Evolutionary conservation across 768 basidiomycete species (phyloP).

Genomic region (Xerocomellus intermedius): DNA sequence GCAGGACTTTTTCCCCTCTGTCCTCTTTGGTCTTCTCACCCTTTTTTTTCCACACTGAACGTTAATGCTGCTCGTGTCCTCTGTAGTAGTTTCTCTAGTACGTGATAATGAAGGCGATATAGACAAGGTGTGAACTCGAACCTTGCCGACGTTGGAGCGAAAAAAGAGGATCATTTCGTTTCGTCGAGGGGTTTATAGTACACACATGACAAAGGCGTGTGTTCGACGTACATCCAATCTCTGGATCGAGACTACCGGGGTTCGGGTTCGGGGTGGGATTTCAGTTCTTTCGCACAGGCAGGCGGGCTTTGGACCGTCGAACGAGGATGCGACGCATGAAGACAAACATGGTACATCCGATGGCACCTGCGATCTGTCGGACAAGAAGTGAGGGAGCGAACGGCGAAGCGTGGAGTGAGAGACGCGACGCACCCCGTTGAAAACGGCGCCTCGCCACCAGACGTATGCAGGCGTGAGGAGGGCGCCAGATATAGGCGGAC

Average conservation of each 20-base stretch:
- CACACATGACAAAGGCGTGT: no score
- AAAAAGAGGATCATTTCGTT: background rate
- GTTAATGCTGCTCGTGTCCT: background rate
- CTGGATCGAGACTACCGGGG: no score
- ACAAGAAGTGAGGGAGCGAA: background rate
- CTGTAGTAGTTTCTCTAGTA: conserved; percentile 8
- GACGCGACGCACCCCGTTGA: conserved; percentile 40
- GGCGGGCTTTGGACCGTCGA: conserved; percentile 1
- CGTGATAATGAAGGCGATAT: conserved; percentile 8
- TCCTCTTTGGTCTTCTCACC: no score
- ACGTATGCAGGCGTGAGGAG: conserved; percentile 48
- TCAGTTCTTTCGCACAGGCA: background rate
- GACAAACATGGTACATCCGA: conserved; percentile 28
- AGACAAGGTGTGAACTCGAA: background rate
- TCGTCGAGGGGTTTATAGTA: background rate
- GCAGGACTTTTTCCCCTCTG: background rate
- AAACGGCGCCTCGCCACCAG: conserved; percentile 61
- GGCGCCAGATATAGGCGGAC: conserved; percentile 58
- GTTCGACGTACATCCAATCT: no score
- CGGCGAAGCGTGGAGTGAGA: no score
- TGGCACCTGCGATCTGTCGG: conserved; percentile 16
- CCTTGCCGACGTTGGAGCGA: background rate
- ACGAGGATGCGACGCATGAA: conserved; percentile 26
- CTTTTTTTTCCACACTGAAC: background rate
- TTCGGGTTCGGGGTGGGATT: background rate